Evolutionary conservation across 2,329 filamentous ascomycete species (phyloP), one percentile per base, ranked within the genome.

Genomic region (Esteya vermicola): DNA sequence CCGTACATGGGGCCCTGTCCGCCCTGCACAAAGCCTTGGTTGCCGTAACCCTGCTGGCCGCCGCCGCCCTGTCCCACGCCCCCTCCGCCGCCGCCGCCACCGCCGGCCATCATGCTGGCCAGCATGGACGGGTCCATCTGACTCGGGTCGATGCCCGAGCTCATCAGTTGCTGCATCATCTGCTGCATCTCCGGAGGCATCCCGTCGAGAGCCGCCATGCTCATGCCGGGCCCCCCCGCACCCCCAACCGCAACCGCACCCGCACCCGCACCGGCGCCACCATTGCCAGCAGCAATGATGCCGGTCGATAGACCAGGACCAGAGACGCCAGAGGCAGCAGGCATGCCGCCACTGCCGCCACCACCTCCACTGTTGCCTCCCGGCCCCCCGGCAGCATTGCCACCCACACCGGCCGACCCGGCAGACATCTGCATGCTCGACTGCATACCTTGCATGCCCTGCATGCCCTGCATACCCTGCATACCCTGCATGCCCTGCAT

Each of bases 151-250:
- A 79, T 74, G 19, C 75, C 75, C 1, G 65, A 64, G 1, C 69
- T 65, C 69, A 79, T 78, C 73, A 80, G 78, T 55, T 79, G 74
- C 55, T 79, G 75, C 72, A 80, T 75, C 70, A 79, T 76, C 34
- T 65, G 63, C 53, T 79, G 75, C 71, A 80, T 78, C 52, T 79
- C 75, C 0, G 74, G 68, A 4, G 72, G 60, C 57, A 78, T 73
- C n/a, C 70, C 72, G 20, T 78, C 74, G 69, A 76, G 55, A 7
- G 53, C 57, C 12, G 48, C 52, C 40, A n/a, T n/a, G n/a, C n/a
- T n/a, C n/a, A n/a, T n/a, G n/a, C n/a, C n/a, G n/a, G n/a, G n/a
- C n/a, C n/a, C n/a, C n/a, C n/a, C n/a, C n/a, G n/a, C n/a, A n/a
- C n/a, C n/a, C n/a, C n/a, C n/a, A n/a, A 43, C 25, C 9, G 26